A percentile compares a stretch with the other conserved stretches of the same genome.
These are phyloP conservation scores for Annulohypoxylon maeteangense DNA, from an alignment of 495 filamentous ascomycete species.

Conservation along the genomic window DNA sequence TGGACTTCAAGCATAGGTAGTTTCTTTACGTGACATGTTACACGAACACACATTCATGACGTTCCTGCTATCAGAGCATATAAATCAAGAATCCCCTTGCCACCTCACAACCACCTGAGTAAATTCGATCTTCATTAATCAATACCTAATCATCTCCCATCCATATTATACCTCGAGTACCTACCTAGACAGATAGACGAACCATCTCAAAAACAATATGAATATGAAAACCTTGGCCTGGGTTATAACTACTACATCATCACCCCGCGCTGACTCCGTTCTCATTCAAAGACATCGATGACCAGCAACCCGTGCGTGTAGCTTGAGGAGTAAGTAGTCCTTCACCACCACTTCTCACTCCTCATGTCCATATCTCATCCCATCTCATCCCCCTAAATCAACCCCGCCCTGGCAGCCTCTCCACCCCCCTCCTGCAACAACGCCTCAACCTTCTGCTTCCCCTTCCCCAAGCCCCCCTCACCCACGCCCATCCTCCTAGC, in stretches of 20 bases:
- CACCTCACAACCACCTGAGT: neutral
- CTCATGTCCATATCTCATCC: neutral
- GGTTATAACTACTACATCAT: constrained; percentile 4
- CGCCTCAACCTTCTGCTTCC: constrained; percentile 78
- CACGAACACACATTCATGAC: no score
- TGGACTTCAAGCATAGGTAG: no score
- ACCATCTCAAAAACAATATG: neutral
- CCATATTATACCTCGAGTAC: neutral
- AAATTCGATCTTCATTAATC: neutral
- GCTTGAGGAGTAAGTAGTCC: neutral
- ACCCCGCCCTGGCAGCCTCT: constrained; percentile 80
- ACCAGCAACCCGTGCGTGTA: neutral
- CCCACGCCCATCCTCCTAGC: constrained; percentile 95
- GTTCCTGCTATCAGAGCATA: no score
- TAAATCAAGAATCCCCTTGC: neutral
- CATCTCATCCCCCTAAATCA: constrained; percentile 39
- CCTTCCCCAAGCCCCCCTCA: constrained; percentile 81
- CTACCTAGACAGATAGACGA: neutral
- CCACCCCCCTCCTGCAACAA: constrained; percentile 78
- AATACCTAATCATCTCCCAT: neutral
- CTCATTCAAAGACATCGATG: neutral
- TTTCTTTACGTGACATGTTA: no score
- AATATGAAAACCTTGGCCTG: neutral
- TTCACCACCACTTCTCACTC: neutral
- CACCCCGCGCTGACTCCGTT: constrained; percentile 15